Base-by-base conservation (phyloP, 768 basidiomycete species). In the Panaeolus cyanescens region DNA sequence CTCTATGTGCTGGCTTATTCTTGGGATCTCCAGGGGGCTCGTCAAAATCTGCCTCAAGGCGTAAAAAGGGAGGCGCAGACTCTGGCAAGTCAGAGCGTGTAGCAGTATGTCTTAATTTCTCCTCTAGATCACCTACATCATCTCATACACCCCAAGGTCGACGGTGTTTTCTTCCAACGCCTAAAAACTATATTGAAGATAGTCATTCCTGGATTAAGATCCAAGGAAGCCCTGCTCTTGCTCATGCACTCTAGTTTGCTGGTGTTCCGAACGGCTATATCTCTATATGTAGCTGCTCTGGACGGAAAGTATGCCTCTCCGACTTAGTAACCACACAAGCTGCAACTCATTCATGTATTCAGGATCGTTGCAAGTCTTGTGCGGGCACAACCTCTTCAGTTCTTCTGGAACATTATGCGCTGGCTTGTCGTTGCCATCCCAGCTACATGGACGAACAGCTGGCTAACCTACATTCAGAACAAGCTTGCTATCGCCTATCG, bases 321-420 rank as follows among this genome's bases (percentile, higher is more conserved):
- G 37, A 19, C 39, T 33, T 55, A 33, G 58, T 13, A 4, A 50
- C 30, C 45, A n/a, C 15, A 50, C n/a, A 15, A 4, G 8, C 45
- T 25, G 17, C 4, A 20, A 5, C 19, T 56, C 32, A 65, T 40
- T 66, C 42, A 22, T 32, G 20, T 57, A 13, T 17, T 54, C 54
- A 96, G 94, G 71, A 98, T 99, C 65, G 96, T 99, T 4, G 93
- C 96, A 3, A 94, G 93, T 53, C 85, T 99, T 9, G 96, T 99
- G 32, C 89, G 95, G 59, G 93, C 92, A 6, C 87, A 90, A 67
- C 87, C 92, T 2, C 66, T 81, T 2, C 80, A 88, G 56, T 98
- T 99, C 77, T 82, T 95, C 32, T 75, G 83, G 62, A 95, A 97
- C 63, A 95, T 99, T 62, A 74, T 89, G 32, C 85, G 88, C 54